Conservation (phyloP, 1,284 basidiomycete species). For the Puccinia polysora region DNA sequence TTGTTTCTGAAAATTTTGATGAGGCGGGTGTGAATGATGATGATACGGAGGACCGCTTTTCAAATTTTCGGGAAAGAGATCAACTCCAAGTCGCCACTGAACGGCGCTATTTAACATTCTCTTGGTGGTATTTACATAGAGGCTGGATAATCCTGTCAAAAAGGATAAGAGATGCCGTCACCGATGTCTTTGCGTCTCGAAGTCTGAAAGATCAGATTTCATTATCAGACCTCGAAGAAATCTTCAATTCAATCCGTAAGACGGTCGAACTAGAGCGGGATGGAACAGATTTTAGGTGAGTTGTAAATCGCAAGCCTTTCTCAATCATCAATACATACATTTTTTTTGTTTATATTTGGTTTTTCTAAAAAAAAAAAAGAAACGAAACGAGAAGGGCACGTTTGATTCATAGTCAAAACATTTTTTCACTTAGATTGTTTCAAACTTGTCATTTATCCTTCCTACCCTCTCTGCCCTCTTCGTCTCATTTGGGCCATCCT, state of each 20-base stretch:
- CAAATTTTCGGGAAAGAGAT: slow-evolving; percentile 42
- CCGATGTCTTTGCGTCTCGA: slow-evolving; percentile 68
- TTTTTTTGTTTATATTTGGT: no score
- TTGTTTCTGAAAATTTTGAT: slow-evolving; percentile 51
- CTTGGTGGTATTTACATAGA: slow-evolving; percentile 79
- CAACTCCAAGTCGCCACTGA: slow-evolving; percentile 60
- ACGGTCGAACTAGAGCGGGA: slow-evolving; percentile 60
- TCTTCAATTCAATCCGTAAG: slow-evolving; percentile 66
- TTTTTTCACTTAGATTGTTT: not conserved
- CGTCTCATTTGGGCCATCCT: not conserved
- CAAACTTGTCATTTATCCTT: not conserved
- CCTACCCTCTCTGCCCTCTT: not conserved
- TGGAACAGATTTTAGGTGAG: slow-evolving; percentile 34
- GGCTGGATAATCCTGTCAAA: slow-evolving; percentile 71
- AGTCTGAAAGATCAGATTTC: slow-evolving; percentile 71
- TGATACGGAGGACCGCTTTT: slow-evolving; percentile 44
- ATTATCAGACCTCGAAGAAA: slow-evolving; percentile 63
- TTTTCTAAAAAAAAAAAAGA: no score
- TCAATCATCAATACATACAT: no score
- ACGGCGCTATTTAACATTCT: slow-evolving; percentile 72
- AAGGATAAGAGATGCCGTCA: slow-evolving; percentile 65
- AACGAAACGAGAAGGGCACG: no score
- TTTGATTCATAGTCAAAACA: not conserved
- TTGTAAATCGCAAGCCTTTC: no score
- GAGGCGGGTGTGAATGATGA: not conserved